Evolutionary conservation across 306 rosid genomes (phyloP), one percentile per base, ranked within the genome.

Genomic region (Trifolium repens): DNA sequence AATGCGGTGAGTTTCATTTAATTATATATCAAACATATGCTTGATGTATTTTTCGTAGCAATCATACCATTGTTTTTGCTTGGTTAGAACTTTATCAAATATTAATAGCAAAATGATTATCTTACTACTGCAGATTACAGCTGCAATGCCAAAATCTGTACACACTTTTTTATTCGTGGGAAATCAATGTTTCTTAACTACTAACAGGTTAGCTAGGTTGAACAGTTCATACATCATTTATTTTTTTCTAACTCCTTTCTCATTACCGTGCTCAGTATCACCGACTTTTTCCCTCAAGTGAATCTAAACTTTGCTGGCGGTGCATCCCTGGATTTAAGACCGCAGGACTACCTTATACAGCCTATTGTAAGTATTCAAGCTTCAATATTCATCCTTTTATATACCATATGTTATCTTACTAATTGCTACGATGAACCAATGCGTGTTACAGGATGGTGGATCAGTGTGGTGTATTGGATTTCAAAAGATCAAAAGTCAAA

Each of bases 391-490:
- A 24, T 1, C 71, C 42, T 30, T 67, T 43, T 78, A 61, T 76
- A 46, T 55, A 26, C 19, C 49, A 2, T 13, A 74, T 63, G 69
- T n/a, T 60, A 15, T 77, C 63, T 84, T 84, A 24, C 67, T 59
- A 42, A 76, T 37, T 65, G 34, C 62, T 67, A 14, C 58, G 69
- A 71, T 71, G 35, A 74, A 76, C 42, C 72, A 69, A 50, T 78
- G 49, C 59, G 8, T 82, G 22, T 71, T 79, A 37, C 93, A 96
- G 99, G 89, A 84, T 26, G 85, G 87, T 13, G 83, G 80, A 78
- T 73, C 93, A 59, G 86, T 89, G 60, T 94, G 99, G 99, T 94
- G 99, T 84, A 80, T 94, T 76, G 99, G 99, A 59, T 84, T 96
- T 71, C 99, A 92, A 84, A 88, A 92, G 84, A 78, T 85, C 55